Base-by-base conservation (phyloP, 1,139 yeast genomes). In the Meyerozyma smithsonii region DNA sequence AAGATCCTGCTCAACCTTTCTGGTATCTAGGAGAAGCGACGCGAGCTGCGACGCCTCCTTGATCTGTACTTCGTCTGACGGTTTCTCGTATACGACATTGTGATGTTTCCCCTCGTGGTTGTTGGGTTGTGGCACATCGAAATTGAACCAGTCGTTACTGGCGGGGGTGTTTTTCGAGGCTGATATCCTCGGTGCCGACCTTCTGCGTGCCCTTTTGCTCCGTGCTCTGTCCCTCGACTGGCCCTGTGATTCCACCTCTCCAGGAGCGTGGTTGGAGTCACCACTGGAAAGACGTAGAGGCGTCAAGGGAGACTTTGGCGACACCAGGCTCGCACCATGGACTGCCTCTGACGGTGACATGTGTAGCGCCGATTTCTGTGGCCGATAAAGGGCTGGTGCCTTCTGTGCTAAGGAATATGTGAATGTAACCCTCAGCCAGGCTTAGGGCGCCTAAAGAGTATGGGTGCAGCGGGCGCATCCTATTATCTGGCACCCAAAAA, bases 11-110 rank as follows among this genome's bases (percentile, higher is more conserved):
- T 75, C 58, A 1, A 66, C 56, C 42, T 61, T 63, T 35, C 77
- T 54, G 30, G 74, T 62, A 42, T 74, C 77, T 8, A 75, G 45
- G 32, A 73, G 59, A 12, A 72, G 54, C 8, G 66, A 52, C 0
- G 78, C 64, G 19, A 76, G 47, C 40, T 73, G 75, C 0, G 67
- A 65, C 0, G 71, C 73, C 39, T 67, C 72, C 41, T 61, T 66
- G 19, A 58, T 32, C 17, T 59, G 55, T 17, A n/a, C 20, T 30
- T 30, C 21, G 7, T 30, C 10, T 16, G 34, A 8, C 4, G 20
- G 5, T 17, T 30, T 16, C 11, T 30, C 15, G 15, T 18, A n/a
- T n/a, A n/a, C n/a, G n/a, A n/a, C n/a, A n/a, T n/a, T n/a, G n/a
- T n/a, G n/a, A n/a, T 21, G 15, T 5, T 4, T 17, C 15, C n/a